Evolutionary conservation across 805 yeast genomes (phyloP).

Genomic region (Saturnispora ahearnii): DNA sequence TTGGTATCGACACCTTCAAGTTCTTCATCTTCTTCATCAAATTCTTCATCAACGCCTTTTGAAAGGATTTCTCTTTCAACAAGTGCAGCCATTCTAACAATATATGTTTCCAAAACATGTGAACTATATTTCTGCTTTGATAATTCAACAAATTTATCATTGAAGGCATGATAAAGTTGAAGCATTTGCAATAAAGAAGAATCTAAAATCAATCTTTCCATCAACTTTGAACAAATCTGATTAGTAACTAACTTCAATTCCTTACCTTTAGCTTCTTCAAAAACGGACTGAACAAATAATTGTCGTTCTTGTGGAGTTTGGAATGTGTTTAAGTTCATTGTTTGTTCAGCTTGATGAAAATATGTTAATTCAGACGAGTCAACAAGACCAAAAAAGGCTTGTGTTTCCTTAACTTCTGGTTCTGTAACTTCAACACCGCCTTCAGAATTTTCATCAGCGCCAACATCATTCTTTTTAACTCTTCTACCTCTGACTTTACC

Average conservation of each 20-base stretch:
- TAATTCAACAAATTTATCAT: conserved; percentile 66
- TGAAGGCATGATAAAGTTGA: conserved; percentile 54
- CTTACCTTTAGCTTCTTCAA: conserved; percentile 81
- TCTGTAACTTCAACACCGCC: background rate
- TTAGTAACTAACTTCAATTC: conserved; percentile 89
- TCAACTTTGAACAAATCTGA: conserved; percentile 86
- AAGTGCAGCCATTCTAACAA: conserved; percentile 65
- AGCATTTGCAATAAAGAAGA: conserved; percentile 61
- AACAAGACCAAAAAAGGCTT: conserved; percentile 75
- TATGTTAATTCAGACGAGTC: conserved; percentile 81
- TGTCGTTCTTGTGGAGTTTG: conserved; percentile 60
- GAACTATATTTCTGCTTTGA: conserved; percentile 87
- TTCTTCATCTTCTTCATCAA: conserved; percentile 25
- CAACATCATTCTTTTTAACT: conserved; percentile 13
- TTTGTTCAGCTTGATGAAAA: conserved; percentile 86
- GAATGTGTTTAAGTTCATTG: conserved; percentile 73
- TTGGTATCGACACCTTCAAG: conserved; percentile 36
- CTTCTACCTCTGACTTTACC: conserved; percentile 31
- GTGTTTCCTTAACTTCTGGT: conserved; percentile 13
- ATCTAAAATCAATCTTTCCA: conserved; percentile 73
- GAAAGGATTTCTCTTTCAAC: conserved; percentile 63
- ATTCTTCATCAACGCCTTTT: conserved; percentile 31
- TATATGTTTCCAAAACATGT: conserved; percentile 82
- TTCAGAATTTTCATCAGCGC: conserved; percentile 4
- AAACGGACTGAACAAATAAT: conserved; percentile 65